Evolutionary conservation across 2,329 filamentous ascomycete genomes (phyloP).

Genomic region (Aureobasidium lini): DNA sequence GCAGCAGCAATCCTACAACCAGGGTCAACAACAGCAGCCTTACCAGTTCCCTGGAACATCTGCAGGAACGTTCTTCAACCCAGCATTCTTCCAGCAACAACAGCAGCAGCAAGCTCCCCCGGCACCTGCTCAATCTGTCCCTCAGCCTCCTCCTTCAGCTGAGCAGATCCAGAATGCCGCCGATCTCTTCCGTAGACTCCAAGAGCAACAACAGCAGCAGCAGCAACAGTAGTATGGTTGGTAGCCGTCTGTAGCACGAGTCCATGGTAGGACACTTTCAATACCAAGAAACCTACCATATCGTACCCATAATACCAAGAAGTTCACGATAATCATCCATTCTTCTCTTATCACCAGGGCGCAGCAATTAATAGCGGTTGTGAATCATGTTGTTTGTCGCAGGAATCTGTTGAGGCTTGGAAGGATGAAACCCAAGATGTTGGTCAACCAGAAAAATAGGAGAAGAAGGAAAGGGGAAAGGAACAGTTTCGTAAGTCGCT

Average conservation of each 20-base stretch:
- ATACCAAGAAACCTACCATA: neutral
- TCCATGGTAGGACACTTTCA: neutral
- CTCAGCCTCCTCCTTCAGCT: neutral
- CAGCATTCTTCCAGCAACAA: slow-evolving; percentile 23
- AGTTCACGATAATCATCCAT: neutral
- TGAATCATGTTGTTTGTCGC: neutral
- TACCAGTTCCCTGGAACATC: slow-evolving; percentile 6
- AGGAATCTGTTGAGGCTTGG: neutral
- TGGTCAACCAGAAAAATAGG: neutral
- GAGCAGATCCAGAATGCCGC: slow-evolving; percentile 7
- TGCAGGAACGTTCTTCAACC: slow-evolving; percentile 27
- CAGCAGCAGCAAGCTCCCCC: slow-evolving; percentile 20
- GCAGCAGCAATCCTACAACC: slow-evolving; percentile 1
- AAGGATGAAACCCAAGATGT: neutral
- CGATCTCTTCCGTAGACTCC: slow-evolving; percentile 11
- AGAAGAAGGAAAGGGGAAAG: neutral
- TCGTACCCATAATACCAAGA: neutral
- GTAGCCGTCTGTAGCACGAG: neutral
- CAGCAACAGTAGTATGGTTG: slow-evolving; percentile 1
- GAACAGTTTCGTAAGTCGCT: neutral
- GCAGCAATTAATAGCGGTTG: neutral
- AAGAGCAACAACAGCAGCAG: neutral
- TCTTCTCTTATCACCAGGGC: neutral
- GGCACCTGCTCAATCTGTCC: neutral
- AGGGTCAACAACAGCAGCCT: slow-evolving; percentile 1